Evolutionary conservation across 2,329 filamentous ascomycete species (phyloP).

Genomic region (Rhinocladiella similis): DNA sequence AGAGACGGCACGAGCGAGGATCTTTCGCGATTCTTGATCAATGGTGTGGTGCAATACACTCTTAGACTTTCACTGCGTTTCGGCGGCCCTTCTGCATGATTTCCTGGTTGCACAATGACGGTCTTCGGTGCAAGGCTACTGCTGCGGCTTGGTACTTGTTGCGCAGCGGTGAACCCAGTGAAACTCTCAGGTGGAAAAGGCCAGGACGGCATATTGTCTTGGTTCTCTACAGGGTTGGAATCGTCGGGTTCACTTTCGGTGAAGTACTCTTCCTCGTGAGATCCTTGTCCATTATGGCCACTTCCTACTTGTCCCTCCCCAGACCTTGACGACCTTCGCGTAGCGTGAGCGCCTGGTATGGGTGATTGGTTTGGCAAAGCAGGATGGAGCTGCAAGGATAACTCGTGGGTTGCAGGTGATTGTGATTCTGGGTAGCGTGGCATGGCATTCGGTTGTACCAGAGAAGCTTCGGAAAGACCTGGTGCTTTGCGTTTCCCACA

Average conservation of each 20-base stretch:
- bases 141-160: not conserved
- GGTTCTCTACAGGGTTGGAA: too few relatives aligned
- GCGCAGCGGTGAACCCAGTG: not conserved
- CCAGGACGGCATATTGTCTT: too few relatives aligned
- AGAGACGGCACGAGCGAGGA: constrained; percentile 9
- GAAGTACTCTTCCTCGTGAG: not conserved
- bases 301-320: not conserved
- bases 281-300: too few relatives aligned
- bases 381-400: not conserved
- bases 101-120: not conserved
- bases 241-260: not conserved
- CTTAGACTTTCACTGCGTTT: not conserved
- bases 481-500: too few relatives aligned
- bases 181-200: not conserved
- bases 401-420: not conserved
- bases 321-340: not conserved
- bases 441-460: too few relatives aligned
- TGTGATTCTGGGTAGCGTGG: not conserved
- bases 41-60: not conserved
- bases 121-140: not conserved
- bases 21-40: constrained; percentile 1
- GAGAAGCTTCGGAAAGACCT: too few relatives aligned
- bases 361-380: not conserved
- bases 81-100: not conserved
- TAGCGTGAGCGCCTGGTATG: not conserved